Evolutionary conservation across 2,329 filamentous ascomycete genomes (phyloP).

Genomic region (Talaromyces sp.): DNA sequence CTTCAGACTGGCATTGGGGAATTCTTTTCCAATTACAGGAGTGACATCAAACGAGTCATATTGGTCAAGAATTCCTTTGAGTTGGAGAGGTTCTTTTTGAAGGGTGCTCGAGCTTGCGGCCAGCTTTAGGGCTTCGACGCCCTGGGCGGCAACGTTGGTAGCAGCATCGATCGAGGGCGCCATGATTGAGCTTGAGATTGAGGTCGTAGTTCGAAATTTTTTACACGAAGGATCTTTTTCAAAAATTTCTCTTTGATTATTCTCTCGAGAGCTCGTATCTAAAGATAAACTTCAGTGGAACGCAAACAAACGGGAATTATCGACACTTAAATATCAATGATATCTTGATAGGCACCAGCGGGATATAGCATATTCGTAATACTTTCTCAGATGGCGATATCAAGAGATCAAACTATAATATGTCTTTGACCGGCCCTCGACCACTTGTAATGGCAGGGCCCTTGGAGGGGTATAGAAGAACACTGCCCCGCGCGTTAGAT

Average conservation of each 20-base stretch:
- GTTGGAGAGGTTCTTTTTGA: conserved; percentile 28
- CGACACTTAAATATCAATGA: not conserved
- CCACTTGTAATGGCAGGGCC: not conserved
- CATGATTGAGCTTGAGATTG: not conserved
- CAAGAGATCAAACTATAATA: not conserved
- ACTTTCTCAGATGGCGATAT: not conserved
- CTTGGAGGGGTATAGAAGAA: not conserved
- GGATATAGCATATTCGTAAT: not conserved
- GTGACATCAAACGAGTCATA: conserved; percentile 47
- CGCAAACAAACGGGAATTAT: not conserved
- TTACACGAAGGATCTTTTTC: not conserved
- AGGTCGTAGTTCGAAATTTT: not conserved
- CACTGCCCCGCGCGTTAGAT: not conserved
- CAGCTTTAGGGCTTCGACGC: not conserved
- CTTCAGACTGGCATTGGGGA: conserved; percentile 30
- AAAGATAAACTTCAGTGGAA: not conserved
- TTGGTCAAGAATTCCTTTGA: conserved; percentile 36
- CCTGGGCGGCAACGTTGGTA: not conserved
- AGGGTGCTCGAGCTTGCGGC: not conserved
- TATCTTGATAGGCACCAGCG: not conserved
- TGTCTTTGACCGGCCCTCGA: not conserved
- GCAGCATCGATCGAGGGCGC: not conserved
- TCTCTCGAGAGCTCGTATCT: not conserved
- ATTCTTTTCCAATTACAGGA: conserved; percentile 49
- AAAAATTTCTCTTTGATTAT: not conserved